phyloP scores from a whole-genome alignment of 2,329 filamentous ascomycete species.

The Fusarium pseudonygamai region DNA sequence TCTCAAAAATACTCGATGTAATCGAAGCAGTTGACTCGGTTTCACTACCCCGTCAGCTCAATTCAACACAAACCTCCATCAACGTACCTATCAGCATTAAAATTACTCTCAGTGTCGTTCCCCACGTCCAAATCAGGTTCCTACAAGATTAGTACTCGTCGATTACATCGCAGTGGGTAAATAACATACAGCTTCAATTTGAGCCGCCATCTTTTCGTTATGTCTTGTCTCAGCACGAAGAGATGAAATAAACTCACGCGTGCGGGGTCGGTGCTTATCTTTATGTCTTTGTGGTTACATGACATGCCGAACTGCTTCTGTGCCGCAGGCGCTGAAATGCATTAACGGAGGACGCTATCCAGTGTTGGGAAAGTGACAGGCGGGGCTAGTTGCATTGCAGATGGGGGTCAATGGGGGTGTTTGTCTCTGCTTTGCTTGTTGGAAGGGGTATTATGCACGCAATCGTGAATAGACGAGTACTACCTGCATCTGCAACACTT shows the following conservation, averaged over 20 bases:
- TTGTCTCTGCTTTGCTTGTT: not conserved
- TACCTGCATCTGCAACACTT: rapidly evolving
- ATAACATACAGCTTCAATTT: conserved; percentile 27
- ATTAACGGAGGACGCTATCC: not conserved
- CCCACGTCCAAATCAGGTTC: conserved; percentile 15
- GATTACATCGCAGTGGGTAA: rapidly evolving
- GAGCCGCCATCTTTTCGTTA: not conserved
- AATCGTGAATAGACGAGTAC: no score
- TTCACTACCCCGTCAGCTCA: conserved; percentile 13
- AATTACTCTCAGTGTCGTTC: conserved; percentile 16
- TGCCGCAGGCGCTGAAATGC: not conserved
- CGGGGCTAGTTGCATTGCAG: not conserved
- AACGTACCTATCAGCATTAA: conserved; percentile 14
- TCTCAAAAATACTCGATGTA: conserved; percentile 38
- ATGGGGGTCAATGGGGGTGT: not conserved
- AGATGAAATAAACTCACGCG: not conserved
- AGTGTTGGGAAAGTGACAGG: conserved; percentile 3
- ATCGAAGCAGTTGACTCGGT: conserved; percentile 33
- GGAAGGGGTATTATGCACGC: not conserved
- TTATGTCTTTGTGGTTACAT: not conserved
- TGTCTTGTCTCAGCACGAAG: no score
- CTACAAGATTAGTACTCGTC: not conserved
- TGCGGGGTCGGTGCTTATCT: conserved; percentile 1
- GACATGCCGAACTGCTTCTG: not conserved
- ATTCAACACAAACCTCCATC: rapidly evolving